Conservation (phyloP, 495 filamentous ascomycete species). For the Podospora tetraspora region DNA sequence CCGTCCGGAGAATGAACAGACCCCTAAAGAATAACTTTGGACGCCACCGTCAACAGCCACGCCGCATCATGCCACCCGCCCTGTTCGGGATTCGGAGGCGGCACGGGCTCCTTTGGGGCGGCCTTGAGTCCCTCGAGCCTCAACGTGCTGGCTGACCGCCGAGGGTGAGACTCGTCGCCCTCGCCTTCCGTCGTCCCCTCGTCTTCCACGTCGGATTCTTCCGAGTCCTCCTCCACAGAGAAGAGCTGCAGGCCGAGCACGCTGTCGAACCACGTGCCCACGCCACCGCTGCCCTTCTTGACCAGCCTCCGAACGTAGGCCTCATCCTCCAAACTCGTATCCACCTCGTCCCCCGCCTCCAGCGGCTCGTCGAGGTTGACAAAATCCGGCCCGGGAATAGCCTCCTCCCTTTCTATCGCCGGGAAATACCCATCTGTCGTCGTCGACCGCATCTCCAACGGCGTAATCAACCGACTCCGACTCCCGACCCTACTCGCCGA, state of each 20-base stretch:
- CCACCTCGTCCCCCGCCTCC: conserved; percentile 31
- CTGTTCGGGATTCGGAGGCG: conserved; percentile 44
- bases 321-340: conserved; percentile 44
- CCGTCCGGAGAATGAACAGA: neutral
- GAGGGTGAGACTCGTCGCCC: conserved; percentile 30
- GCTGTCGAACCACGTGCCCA: conserved; percentile 71
- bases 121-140: conserved; percentile 19
- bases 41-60: conserved; percentile 75
- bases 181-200: conserved; percentile 32
- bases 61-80: conserved; percentile 78
- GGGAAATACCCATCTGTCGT: conserved; percentile 22
- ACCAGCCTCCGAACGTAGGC: conserved; percentile 51
- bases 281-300: conserved; percentile 55
- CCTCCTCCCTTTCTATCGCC: conserved; percentile 18
- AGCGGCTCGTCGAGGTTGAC: conserved; percentile 49
- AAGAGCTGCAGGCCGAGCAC: conserved; percentile 74
- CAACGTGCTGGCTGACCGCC: conserved; percentile 18
- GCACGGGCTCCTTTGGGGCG: conserved; percentile 24
- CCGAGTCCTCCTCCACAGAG: conserved; percentile 56
- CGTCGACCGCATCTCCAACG: conserved; percentile 27
- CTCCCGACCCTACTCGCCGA: conserved; percentile 26
- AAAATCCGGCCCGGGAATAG: conserved; percentile 54
- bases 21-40: conserved; percentile 59
- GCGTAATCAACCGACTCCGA: conserved; percentile 32
- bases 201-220: conserved; percentile 46